Evolutionary conservation across 1,284 basidiomycete genomes (phyloP).

Genomic region (Austroboletus novae-zelandiae): DNA sequence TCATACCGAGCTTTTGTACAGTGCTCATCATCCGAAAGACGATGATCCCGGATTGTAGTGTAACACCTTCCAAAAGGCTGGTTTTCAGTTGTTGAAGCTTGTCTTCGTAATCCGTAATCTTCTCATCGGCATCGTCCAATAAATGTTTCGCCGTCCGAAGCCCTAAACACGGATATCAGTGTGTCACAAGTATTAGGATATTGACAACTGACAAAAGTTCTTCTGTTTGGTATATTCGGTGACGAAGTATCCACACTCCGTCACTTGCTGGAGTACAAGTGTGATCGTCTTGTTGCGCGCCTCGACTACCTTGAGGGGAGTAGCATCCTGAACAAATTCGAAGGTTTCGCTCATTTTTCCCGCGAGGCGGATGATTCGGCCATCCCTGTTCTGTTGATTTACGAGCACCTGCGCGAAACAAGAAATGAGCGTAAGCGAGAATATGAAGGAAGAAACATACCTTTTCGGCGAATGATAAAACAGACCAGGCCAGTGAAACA

Average conservation of each 20-base stretch:
- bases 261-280: conserved; percentile 1
- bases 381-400: background rate
- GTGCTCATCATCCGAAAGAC: too few relatives aligned
- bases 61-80: too few relatives aligned
- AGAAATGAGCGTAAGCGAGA: background rate
- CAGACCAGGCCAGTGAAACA: too few relatives aligned
- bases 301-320: background rate
- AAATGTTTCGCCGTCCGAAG: too few relatives aligned
- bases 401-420: background rate
- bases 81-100: too few relatives aligned
- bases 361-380: background rate
- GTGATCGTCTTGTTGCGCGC: background rate
- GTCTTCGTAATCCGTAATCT: too few relatives aligned
- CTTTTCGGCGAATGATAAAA: too few relatives aligned
- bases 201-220: background rate
- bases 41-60: too few relatives aligned
- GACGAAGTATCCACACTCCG: conserved; percentile 7
- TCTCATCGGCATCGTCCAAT: too few relatives aligned
- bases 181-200: background rate
- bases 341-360: background rate
- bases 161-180: background rate
- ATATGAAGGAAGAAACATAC: too few relatives aligned
- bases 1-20: too few relatives aligned
- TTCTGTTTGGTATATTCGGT: conserved; percentile 1
- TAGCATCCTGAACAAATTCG: background rate